phyloP scores from a whole-genome alignment of 768 basidiomycete species.

The Collybia sordida region DNA sequence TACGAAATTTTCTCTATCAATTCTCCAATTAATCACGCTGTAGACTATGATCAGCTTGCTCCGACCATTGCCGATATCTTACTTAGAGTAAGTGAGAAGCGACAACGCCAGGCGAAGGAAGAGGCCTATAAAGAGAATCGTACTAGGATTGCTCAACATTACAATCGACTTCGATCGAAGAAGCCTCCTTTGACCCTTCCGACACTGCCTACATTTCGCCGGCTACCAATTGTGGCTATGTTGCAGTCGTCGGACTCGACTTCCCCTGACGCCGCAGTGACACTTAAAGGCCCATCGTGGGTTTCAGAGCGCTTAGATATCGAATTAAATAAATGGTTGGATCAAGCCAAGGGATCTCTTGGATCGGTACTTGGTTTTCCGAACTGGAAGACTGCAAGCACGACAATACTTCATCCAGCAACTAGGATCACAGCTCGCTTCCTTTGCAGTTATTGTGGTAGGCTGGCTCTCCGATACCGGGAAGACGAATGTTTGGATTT shows the following conservation, averaged over 20 bases:
- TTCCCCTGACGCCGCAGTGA: slow-evolving; percentile 9
- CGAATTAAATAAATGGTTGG: slow-evolving; percentile 51
- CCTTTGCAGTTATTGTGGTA: slow-evolving; percentile 51
- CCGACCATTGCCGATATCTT: slow-evolving; percentile 23
- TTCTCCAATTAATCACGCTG: neutral
- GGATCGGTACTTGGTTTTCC: slow-evolving; percentile 47
- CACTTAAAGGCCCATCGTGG: slow-evolving; percentile 27
- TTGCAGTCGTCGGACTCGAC: slow-evolving; percentile 27
- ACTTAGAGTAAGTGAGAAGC: slow-evolving; percentile 20
- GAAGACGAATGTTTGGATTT: slow-evolving; percentile 54
- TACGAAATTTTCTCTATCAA: neutral
- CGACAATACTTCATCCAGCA: slow-evolving; percentile 48
- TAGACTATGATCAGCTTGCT: slow-evolving; percentile 31
- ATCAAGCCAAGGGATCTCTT: slow-evolving; percentile 41
- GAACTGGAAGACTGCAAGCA: slow-evolving; percentile 51
- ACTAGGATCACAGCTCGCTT: slow-evolving; percentile 61
- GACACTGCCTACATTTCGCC: slow-evolving; percentile 44
- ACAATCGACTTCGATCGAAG: slow-evolving; percentile 42
- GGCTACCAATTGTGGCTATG: slow-evolving; percentile 42
- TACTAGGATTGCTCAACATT: slow-evolving; percentile 38
- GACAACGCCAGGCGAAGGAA: slow-evolving; percentile 17
- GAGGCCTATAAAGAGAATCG: slow-evolving; percentile 24
- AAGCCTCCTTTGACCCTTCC: slow-evolving; percentile 36
- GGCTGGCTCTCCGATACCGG: slow-evolving; percentile 28
- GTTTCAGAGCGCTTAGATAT: slow-evolving; percentile 35